Evolutionary conservation across 2,329 filamentous ascomycete genomes (phyloP), one percentile per base, ranked within the genome.

Genomic region (Aspergillus aculeatus): DNA sequence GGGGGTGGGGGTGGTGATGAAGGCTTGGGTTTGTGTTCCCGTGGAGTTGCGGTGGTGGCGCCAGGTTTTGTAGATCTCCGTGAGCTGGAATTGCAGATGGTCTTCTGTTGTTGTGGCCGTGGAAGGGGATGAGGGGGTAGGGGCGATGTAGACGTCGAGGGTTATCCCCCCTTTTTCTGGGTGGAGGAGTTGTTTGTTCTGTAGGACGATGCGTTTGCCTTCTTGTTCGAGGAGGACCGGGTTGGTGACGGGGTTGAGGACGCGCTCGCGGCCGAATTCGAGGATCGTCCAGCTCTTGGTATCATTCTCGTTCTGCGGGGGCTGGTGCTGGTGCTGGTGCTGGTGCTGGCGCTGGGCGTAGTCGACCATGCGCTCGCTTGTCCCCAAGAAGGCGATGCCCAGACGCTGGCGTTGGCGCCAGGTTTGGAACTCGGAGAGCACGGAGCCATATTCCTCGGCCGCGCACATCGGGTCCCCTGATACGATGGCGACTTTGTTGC

Each of bases 241-340:
- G 57, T 78, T 79, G 11, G 71, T 75, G 38, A 74, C 66, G 0
- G 77, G 76, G 56, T 79, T 77, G 26, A 79, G 67, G 2, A 77
- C 77, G 4, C 77, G 71, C 50, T 79, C 75, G 4, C 63, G 69
- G 14, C 71, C 76, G 52, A 78, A 78, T 19, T 73, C 71, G 47
- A 79, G 73, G 0, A 71, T 74, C 2, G 72, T 72, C 69, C 73
- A 78, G 7, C 65, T 16, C 38, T 2, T 44, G 23, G 23, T 23
- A 4, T 23, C 23, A 4, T 23, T 23, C 23, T 23, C 23, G 23
- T 23, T 23, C 23, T 23, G 23, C 23, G 23, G 23, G 23, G 3
- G 62, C 2, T 5, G 32, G 67, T 61, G 21, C 67, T 58, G 26
- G 10, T n/a, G 26, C 24, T 26, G 24, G 24, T 26, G 24, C 5